A percentile compares a stretch with the other conserved stretches of the same genome.
Conservation (phyloP, 1,284 basidiomycete species). For the Tilletiopsis washingtonensis region DNA sequence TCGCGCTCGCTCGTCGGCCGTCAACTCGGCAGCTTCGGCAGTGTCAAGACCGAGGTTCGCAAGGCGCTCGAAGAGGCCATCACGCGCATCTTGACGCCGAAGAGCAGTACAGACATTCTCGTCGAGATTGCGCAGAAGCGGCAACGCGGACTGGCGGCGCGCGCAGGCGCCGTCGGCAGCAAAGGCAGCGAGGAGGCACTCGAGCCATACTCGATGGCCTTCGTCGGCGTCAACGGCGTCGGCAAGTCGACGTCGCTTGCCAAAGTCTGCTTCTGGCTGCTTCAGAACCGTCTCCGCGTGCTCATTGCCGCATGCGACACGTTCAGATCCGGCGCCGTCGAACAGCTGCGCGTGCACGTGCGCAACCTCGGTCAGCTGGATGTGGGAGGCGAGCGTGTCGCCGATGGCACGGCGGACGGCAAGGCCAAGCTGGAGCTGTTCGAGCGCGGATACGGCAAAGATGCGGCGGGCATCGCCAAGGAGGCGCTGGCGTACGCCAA, state of each 20-base stretch:
- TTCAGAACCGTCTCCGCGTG: conserved; percentile 86
- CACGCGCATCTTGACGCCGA: conserved; percentile 89
- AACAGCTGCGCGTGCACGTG: conserved; percentile 93
- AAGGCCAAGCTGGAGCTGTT: conserved; percentile 79
- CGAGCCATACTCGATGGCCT: conserved; percentile 81
- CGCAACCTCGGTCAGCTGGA: conserved; percentile 78
- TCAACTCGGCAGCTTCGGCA: conserved; percentile 43
- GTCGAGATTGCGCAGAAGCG: conserved; percentile 57
- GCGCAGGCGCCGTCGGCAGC: no score
- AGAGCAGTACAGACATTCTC: conserved; percentile 88
- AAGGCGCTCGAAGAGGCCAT: conserved; percentile 75
- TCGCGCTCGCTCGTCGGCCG: conserved; percentile 81
- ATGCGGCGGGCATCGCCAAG: conserved; percentile 91
- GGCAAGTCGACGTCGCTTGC: conserved; percentile 97
- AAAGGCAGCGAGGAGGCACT: conserved; percentile 55
- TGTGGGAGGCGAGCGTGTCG: conserved; percentile 23
- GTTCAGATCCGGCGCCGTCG: conserved; percentile 94
- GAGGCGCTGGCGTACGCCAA: conserved; percentile 64
- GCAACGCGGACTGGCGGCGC: conserved; percentile 47
- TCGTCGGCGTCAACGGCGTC: conserved; percentile 99
- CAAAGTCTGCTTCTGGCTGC: conserved; percentile 98
- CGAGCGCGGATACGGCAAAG: conserved; percentile 95
- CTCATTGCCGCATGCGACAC: conserved; percentile 98
- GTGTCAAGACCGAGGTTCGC: conserved; percentile 73
- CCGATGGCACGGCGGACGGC: conserved; percentile 9